Evolutionary conservation across 768 basidiomycete genomes (phyloP).

Genomic region (Boletellus sp.): DNA sequence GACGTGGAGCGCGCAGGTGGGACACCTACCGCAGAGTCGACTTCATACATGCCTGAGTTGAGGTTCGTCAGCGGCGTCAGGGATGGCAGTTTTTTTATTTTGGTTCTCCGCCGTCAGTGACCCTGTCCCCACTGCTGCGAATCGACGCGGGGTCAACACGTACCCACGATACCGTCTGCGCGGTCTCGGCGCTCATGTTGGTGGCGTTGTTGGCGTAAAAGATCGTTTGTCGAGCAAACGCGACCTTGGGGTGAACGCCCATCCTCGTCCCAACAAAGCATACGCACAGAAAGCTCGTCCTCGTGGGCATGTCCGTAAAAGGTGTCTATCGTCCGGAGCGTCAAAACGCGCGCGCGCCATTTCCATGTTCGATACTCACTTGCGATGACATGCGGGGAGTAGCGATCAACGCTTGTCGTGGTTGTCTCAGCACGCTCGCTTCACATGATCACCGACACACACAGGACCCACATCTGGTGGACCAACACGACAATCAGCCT

Average conservation of each 20-base stretch:
- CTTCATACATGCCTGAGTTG: constrained; percentile 57
- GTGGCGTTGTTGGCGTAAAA: constrained; percentile 72
- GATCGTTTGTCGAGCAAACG: constrained; percentile 42
- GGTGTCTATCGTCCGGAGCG: constrained; percentile 41
- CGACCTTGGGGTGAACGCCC: neutral
- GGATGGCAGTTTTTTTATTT: constrained; percentile 43
- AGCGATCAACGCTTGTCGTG: constrained; percentile 37
- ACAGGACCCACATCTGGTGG: constrained; percentile 41
- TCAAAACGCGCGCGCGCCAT: neutral
- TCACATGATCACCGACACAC: fast-evolving
- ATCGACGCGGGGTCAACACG: neutral
- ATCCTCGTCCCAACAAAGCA: neutral
- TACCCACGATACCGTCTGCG: constrained; percentile 49
- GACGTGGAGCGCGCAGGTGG: too few relatives aligned
- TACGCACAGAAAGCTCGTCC: constrained; percentile 56
- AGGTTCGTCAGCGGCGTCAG: constrained; percentile 64
- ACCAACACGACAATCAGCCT: constrained; percentile 26
- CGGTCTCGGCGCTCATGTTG: constrained; percentile 48
- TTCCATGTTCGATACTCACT: constrained; percentile 26
- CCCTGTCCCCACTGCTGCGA: neutral
- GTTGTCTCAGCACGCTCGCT: neutral
- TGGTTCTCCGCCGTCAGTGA: neutral
- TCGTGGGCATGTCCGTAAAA: constrained; percentile 76
- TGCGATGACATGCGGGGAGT: constrained; percentile 46
- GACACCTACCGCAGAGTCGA: constrained; percentile 33